Percentiles rank a stretch among this genome's conserved stretches.
Conservation (phyloP, 352 stramenopile genomes). For the Globisporangium recalcitrans region DNA sequence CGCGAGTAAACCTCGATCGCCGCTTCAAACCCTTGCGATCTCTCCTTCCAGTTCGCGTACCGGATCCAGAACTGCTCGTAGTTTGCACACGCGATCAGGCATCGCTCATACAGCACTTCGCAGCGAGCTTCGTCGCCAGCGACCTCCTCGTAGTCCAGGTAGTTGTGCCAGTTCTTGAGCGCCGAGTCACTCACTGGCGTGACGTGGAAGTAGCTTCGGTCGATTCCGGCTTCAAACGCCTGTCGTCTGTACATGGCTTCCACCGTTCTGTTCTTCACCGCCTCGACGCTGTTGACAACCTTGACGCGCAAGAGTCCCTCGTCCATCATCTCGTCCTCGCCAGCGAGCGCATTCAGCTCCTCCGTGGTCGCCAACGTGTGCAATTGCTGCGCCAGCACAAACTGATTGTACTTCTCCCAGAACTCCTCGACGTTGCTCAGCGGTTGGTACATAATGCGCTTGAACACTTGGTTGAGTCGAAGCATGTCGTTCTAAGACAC, state of each 20-base stretch:
- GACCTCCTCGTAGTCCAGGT: conserved; percentile 76
- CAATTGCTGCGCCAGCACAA: conserved; percentile 70
- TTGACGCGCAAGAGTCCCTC: conserved; percentile 77
- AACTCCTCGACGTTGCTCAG: conserved; percentile 78
- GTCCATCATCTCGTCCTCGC: conserved; percentile 64
- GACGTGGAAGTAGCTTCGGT: conserved; percentile 81
- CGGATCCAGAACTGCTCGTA: conserved; percentile 81
- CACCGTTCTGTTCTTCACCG: conserved; percentile 62
- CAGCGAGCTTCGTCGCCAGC: conserved; percentile 42
- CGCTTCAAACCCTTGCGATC: conserved; percentile 44
- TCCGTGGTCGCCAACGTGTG: conserved; percentile 52
- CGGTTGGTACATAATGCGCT: conserved; percentile 66
- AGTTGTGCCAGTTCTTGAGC: conserved; percentile 75
- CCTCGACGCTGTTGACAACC: conserved; percentile 73
- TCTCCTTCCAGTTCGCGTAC: conserved; percentile 61
- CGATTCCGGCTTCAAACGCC: conserved; percentile 67
- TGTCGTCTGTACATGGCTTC: conserved; percentile 60
- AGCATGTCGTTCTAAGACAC: conserved; percentile 71
- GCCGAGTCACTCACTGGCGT: conserved; percentile 58
- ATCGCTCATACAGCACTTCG: conserved; percentile 70
- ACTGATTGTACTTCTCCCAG: conserved; percentile 85
- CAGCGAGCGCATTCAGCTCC: conserved; percentile 52
- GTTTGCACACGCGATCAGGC: conserved; percentile 77
- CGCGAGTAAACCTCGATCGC: conserved; percentile 62
- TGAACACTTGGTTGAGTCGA: conserved; percentile 75